phyloP scores from a whole-genome alignment of 805 yeast genomes.

The Hanseniaspora thailandica region DNA sequence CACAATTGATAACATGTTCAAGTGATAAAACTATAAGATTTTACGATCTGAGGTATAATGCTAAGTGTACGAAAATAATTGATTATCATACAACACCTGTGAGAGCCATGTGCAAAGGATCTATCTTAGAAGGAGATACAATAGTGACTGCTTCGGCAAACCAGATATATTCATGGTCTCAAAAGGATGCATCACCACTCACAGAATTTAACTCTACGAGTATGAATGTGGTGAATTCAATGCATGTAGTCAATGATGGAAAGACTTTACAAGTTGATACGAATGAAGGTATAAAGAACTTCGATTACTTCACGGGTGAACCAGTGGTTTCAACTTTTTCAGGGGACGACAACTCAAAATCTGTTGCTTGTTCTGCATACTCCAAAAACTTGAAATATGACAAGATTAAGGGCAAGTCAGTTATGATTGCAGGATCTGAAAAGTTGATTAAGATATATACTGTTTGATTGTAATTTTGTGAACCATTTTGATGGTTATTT shows the following conservation, averaged over 20 bases:
- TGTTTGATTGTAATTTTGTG: slow-evolving; percentile 28
- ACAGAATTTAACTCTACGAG: slow-evolving; percentile 34
- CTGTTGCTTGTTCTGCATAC: background rate
- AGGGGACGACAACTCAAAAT: background rate
- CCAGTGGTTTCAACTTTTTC: slow-evolving; percentile 61
- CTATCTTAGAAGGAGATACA: slow-evolving; percentile 49
- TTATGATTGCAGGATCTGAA: slow-evolving; percentile 65
- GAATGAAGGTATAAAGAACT: slow-evolving; percentile 66
- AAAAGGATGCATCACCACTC: slow-evolving; percentile 65
- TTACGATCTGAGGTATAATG: slow-evolving; percentile 79
- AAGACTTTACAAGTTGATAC: slow-evolving; percentile 69
- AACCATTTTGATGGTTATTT: no score
- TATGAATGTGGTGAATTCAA: background rate
- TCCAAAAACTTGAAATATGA: background rate
- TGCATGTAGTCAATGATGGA: slow-evolving; percentile 47
- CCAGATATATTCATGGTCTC: slow-evolving; percentile 71
- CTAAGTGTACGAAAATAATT: slow-evolving; percentile 53
- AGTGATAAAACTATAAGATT: slow-evolving; percentile 73
- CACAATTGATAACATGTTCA: slow-evolving; percentile 74
- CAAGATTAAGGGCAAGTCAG: slow-evolving; percentile 45
- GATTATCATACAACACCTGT: slow-evolving; percentile 81
- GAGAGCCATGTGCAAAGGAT: slow-evolving; percentile 54
- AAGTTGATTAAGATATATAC: slow-evolving; percentile 44
- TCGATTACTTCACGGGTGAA: slow-evolving; percentile 67
- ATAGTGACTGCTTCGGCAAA: slow-evolving; percentile 72